Base-by-base conservation (phyloP, 2,329 filamentous ascomycete genomes). In the Periconia digitata region DNA sequence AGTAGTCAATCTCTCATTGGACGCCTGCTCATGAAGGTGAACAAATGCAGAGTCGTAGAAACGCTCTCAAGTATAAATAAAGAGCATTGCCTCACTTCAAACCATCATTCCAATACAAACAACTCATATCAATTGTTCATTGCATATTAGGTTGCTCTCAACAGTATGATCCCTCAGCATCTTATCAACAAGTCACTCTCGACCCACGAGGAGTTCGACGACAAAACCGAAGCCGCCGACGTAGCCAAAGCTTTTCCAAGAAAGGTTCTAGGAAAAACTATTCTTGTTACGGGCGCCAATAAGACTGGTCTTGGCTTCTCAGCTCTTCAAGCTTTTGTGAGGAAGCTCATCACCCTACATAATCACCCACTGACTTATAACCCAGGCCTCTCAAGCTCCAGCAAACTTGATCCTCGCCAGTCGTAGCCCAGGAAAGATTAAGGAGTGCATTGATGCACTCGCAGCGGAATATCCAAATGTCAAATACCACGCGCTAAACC, bases 381-480 rank as follows among this genome's bases (percentile, higher is more conserved):
- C 22, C 35, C n/a, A 60, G 38, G 55, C 59, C 6, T 32, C 47
- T 16, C 51, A 54, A 17, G 44, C 43, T 6, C 59, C 59, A 0
- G 43, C 47, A 1, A 51, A 60, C 24, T 40, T 62, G 13, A 54
- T 62, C 39, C 53, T 62, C 8, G 58, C 58, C 7, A 72, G 72
- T 32, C 76, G 78, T 46, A 73, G 62, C 44, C 39, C 56, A 5
- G 37, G 60, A 15, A 78, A 76, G 43, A 52, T 72, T 15, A 55
- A 70, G 8, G 54, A 39, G 12, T 40, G n/a, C 12, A 38, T 40
- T 13, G 27, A 46, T 12, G 41, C 44, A 6, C 41, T 49, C 16
- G 20, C 37, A 7, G 34, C 40, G 2, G 22, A 42, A 13, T 48
- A 44, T 40, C 32, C 43, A 1, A 44, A 50, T 0, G 63, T 74